Evolutionary conservation across 371 early-diverging fungal genomes (phyloP).

Genomic region (Capillidium rhysosporum): DNA sequence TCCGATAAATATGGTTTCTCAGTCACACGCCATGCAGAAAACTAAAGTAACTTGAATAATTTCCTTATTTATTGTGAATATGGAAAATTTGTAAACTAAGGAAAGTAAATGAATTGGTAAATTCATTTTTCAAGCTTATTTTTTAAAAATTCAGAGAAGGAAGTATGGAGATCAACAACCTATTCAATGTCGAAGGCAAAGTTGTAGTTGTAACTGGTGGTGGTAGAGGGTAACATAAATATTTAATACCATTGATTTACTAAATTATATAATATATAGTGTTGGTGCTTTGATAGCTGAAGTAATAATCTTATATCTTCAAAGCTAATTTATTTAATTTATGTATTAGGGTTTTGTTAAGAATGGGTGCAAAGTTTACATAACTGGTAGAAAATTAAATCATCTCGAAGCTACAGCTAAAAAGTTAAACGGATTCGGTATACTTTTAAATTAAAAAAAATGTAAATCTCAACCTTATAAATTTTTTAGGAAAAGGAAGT

Average conservation of each 20-base stretch:
- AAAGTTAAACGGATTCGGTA: conserved; percentile 32
- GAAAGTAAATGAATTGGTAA: too few species aligned
- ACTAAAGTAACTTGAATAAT: too few species aligned
- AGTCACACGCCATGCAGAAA: too few species aligned
- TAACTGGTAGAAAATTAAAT: conserved; percentile 36
- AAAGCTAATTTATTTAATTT: neutral
- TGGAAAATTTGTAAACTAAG: too few species aligned
- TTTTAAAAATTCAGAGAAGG: too few species aligned
- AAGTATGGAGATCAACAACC: conserved; percentile 10
- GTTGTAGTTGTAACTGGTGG: conserved; percentile 87
- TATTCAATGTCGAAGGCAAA: conserved; percentile 68
- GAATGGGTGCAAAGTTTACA: conserved; percentile 65
- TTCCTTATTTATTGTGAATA: too few species aligned
- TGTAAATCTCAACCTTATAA: neutral
- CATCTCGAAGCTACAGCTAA: conserved; percentile 39
- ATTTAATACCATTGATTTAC: neutral
- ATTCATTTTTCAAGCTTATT: too few species aligned
- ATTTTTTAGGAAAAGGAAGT: conserved; percentile 21
- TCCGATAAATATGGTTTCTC: too few species aligned
- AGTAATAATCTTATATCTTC: conserved; percentile 9
- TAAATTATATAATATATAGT: conserved; percentile 8
- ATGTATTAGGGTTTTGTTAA: conserved; percentile 34
- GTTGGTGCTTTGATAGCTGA: conserved; percentile 53
- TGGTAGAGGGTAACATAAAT: conserved; percentile 31
- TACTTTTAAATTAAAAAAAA: neutral